Evolutionary conservation across 2,329 filamentous ascomycete genomes (phyloP).

Genomic region (Aureobasidium sp.): DNA sequence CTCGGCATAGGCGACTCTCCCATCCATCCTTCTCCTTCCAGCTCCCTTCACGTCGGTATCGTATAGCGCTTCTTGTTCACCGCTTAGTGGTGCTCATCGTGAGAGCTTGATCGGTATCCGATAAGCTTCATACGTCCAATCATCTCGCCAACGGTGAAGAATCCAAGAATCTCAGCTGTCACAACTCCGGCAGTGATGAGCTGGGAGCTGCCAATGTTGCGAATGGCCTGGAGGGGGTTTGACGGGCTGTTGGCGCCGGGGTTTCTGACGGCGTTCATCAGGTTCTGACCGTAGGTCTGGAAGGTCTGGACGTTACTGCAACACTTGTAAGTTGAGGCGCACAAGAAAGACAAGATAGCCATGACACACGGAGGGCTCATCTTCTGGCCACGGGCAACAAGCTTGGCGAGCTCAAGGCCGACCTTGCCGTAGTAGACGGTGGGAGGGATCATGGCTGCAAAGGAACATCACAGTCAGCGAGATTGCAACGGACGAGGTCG

Average conservation of each 20-base stretch:
- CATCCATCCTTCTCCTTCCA: neutral
- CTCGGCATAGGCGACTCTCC: neutral
- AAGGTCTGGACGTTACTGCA: constrained; percentile 64
- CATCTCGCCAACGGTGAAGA: constrained; percentile 98
- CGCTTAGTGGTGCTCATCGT: constrained; percentile 11
- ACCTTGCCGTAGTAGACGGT: constrained; percentile 90
- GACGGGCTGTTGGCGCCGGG: constrained; percentile 45
- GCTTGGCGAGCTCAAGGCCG: constrained; percentile 74
- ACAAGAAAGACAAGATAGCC: neutral
- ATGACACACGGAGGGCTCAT: constrained; percentile 90
- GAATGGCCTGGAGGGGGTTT: constrained; percentile 48
- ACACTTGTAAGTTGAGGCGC: constrained; percentile 13
- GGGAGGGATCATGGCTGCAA: constrained; percentile 69
- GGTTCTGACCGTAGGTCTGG: constrained; percentile 74
- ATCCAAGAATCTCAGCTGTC: constrained; percentile 78
- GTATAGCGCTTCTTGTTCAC: neutral
- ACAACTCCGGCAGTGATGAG: constrained; percentile 67
- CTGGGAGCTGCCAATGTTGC: constrained; percentile 64
- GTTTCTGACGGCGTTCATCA: constrained; percentile 63
- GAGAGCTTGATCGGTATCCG: constrained; percentile 54
- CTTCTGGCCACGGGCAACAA: constrained; percentile 79
- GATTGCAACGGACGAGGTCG: neutral
- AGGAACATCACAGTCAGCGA: neutral
- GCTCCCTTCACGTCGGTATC: constrained; percentile 1
- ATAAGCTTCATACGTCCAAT: constrained; percentile 91